Evolutionary conservation across 192 early-diverging fungal species (phyloP), one percentile per base, ranked within the genome.

Genomic region (Coemansia sp.): DNA sequence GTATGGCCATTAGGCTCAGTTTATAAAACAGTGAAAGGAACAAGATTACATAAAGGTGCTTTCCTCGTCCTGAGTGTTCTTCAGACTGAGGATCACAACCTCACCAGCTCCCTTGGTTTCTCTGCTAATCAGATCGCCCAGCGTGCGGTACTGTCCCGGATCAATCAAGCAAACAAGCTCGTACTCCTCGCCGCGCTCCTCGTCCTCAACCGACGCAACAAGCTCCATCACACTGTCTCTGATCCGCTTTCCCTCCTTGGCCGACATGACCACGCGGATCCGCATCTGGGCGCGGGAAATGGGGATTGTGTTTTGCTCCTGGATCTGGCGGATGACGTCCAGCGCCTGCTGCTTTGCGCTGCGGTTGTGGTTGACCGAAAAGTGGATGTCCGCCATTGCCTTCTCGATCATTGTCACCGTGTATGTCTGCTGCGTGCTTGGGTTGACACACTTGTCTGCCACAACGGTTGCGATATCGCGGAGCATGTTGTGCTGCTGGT

Each of bases 391-490:
- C 1, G 83, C 79, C 92, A 99, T 94, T 36, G 95, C 90, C 84
- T 98, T 97, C 82, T 99, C 97, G 59, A 99, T 96, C 90, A 98
- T 97, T 19, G 94, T 92, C 55, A 95, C 92, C 0, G 97, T 93
- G 62, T 99, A 96, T 0, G 95, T 94, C 61, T 95, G 85, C 71
- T 94, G 93, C 2, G 96, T 96, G 45, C 89, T 84, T 13, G 97
- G 97, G 68, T 99, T 97, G 63, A 99, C 88, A 73, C 95, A 97
- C 66, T 91, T 95, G 41, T 96, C 94, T 2, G 95, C 89, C 2
- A 99, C 93, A 38, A 91, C 94, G 2, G 93, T 97, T 20, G 96
- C 96, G 75, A 99, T 97, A 69, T 99, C 97, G 25, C 89, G 85
- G 62, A 86, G 87, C 70, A 91, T 88, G 52, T 88, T 86, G 54